phyloP scores from a whole-genome alignment of 176 grass and related monocot genomes.

The Tillandsia leiboldiana region DNA sequence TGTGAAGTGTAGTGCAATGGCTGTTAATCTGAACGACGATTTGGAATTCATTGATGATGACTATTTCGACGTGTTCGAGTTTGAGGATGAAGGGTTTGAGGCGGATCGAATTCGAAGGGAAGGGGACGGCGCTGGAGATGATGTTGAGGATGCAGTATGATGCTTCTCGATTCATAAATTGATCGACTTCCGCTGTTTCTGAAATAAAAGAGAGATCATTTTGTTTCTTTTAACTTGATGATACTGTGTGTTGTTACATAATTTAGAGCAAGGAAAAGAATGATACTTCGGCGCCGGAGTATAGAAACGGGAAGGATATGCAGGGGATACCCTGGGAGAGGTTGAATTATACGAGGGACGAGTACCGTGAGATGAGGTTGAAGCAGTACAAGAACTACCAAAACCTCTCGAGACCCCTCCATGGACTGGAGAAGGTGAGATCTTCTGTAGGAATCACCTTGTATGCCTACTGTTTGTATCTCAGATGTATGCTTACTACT shows the following conservation, averaged over 20 bases:
- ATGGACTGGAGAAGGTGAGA: constrained; percentile 29
- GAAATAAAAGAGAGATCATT: neutral
- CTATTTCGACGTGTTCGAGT: neutral
- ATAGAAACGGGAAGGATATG: constrained; percentile 39
- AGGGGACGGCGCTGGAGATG: constrained; percentile 1
- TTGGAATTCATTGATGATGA: no score
- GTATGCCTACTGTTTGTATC: no score
- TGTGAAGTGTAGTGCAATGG: no score
- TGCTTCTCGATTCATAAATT: neutral
- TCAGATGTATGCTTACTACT: no score
- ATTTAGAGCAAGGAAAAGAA: constrained; percentile 23
- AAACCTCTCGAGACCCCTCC: constrained; percentile 8
- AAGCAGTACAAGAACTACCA: constrained; percentile 36
- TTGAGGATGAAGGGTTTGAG: constrained; percentile 21
- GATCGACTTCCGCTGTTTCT: neutral
- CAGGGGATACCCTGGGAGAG: constrained; percentile 45
- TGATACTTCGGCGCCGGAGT: constrained; percentile 32
- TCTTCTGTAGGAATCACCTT: neutral
- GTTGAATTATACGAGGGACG: constrained; percentile 29
- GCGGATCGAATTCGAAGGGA: neutral
- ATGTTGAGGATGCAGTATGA: constrained; percentile 16
- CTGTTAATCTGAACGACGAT: no score
- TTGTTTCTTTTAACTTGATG: neutral
- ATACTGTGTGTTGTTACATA: neutral
- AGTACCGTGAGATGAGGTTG: constrained; percentile 30